phyloP scores from a whole-genome alignment of 2,329 filamentous ascomycete genomes.

The Exserohilum rostratum region DNA sequence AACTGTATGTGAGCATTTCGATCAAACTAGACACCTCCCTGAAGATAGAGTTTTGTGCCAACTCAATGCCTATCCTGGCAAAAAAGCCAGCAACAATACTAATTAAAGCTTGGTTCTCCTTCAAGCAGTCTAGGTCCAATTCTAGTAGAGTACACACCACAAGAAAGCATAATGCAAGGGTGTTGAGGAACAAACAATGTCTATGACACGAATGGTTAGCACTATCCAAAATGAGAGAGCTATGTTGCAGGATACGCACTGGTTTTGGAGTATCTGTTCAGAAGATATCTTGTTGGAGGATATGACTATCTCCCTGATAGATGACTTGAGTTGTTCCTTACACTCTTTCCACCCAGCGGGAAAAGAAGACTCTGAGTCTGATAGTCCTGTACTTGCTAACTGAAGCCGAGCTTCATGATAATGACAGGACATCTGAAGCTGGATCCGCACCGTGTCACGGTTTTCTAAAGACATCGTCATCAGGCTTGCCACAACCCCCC shows the following conservation, averaged over 20 bases:
- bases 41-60: background rate
- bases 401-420: conserved; percentile 2
- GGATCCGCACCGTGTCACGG: background rate
- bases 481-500: background rate
- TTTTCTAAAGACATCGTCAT: background rate
- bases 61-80: background rate
- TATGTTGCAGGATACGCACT: background rate
- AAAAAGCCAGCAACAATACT: background rate
- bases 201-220: background rate
- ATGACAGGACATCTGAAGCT: background rate
- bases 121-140: background rate
- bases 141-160: background rate
- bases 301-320: background rate
- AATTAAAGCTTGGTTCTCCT: background rate
- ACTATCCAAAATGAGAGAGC: too few species aligned
- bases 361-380: background rate
- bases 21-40: background rate
- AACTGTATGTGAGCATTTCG: background rate
- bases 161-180: background rate
- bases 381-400: background rate
- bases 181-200: background rate
- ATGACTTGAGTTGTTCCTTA: background rate
- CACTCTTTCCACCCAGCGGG: background rate
- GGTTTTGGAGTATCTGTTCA: background rate
- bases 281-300: background rate